Percentiles rank a stretch among this genome's conserved stretches.
Conservation (phyloP, 257 asterid species). For the Fraxinus americana region DNA sequence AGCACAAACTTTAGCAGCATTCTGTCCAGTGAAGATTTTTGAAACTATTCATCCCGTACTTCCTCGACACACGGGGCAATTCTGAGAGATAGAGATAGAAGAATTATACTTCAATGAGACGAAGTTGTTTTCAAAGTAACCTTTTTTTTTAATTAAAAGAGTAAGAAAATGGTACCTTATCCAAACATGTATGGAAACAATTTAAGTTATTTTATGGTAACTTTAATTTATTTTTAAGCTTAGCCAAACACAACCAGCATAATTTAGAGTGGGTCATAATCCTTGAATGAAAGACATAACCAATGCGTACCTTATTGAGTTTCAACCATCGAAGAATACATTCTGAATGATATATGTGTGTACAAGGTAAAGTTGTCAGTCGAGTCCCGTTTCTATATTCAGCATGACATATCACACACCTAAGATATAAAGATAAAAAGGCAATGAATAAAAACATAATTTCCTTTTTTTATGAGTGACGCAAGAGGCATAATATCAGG, state of each 20-base stretch:
- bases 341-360: slow-evolving; percentile 74
- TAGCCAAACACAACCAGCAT: no score
- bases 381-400: slow-evolving; percentile 61
- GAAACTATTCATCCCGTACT: slow-evolving; percentile 57
- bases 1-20: background rate
- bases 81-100: slow-evolving; percentile 38
- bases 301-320: slow-evolving; percentile 55
- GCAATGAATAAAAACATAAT: background rate
- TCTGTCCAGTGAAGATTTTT: background rate
- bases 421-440: slow-evolving; percentile 25
- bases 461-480: background rate
- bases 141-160: no score
- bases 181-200: no score
- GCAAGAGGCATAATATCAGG: background rate
- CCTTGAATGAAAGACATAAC: background rate
- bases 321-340: slow-evolving; percentile 81
- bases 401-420: slow-evolving; percentile 83
- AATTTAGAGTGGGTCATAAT: background rate
- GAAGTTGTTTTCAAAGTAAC: no score
- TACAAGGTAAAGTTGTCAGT: slow-evolving; percentile 78
- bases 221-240: no score
- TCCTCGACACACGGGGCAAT: slow-evolving; percentile 87
- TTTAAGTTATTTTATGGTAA: no score
- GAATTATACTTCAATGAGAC: slow-evolving; percentile 3
- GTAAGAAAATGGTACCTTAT: no score